Conservation (phyloP, 2,329 filamentous ascomycete genomes). For the Lachnellula willkommii region DNA sequence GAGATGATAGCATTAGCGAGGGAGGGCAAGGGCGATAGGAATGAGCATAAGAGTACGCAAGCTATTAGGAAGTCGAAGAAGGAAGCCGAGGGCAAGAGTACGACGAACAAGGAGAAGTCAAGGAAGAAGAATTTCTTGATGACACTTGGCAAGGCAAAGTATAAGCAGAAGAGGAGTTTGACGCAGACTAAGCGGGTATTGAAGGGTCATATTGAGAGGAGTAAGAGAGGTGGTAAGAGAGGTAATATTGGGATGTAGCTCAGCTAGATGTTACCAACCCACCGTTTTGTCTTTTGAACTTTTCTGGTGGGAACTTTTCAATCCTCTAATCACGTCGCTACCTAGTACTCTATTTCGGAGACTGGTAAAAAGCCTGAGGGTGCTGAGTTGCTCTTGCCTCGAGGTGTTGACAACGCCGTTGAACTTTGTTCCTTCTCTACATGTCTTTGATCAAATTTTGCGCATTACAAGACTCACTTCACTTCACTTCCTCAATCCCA, state of each 20-base stretch:
- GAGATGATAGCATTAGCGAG: constrained; percentile 79
- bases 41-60: constrained; percentile 79
- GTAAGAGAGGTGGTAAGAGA: constrained; percentile 77
- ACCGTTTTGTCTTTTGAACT: not conserved
- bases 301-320: not conserved
- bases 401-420: too few relatives aligned
- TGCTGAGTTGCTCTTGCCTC: too few relatives aligned
- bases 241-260: constrained; percentile 51
- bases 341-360: not conserved
- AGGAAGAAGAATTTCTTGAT: constrained; percentile 98
- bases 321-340: not conserved
- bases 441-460: not conserved
- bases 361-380: too few relatives aligned
- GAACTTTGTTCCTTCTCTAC: too few relatives aligned
- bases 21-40: constrained; percentile 71
- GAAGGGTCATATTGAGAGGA: constrained; percentile 73
- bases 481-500: not conserved
- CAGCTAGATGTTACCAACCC: not conserved
- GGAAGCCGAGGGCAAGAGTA: constrained; percentile 84
- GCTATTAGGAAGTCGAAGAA: constrained; percentile 84
- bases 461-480: not conserved
- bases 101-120: constrained; percentile 95
- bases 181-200: constrained; percentile 77
- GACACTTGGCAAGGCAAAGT: constrained; percentile 93
- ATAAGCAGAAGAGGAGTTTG: constrained; percentile 91